Conservation (phyloP, 441 rosid species). For the Populus hybrid region DNA sequence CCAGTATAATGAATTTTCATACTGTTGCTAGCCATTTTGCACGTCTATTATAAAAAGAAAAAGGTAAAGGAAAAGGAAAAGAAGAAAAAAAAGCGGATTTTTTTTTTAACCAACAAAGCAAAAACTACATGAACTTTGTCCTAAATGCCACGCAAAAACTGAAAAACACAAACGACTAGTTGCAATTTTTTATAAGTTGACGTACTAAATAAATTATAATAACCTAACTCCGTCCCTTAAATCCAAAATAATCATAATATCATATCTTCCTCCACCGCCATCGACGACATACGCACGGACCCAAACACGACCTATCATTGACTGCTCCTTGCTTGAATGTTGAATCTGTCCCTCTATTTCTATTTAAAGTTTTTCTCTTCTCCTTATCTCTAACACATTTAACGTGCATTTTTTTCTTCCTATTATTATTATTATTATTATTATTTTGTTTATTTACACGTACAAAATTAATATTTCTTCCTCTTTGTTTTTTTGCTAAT, state of each 20-base stretch:
- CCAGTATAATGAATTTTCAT: neutral
- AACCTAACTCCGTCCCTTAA: neutral
- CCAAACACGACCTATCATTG: conserved; percentile 16
- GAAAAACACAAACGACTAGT: neutral
- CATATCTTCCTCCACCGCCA: conserved; percentile 11
- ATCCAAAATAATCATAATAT: neutral
- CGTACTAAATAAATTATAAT: neutral
- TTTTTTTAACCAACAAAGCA: neutral
- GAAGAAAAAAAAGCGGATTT: neutral
- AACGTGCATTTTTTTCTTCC: neutral
- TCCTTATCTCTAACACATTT: neutral
- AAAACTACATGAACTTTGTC: neutral
- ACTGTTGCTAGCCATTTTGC: neutral
- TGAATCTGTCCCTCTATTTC: neutral
- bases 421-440: neutral
- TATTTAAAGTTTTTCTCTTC: neutral
- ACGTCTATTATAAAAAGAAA: neutral
- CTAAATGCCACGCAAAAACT: neutral
- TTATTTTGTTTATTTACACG: neutral
- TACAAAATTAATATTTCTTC: neutral
- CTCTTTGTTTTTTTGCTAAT: neutral
- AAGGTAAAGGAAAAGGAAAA: neutral
- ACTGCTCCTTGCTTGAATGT: neutral
- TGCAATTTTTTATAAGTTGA: neutral
- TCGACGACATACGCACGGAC: neutral